Conservation (phyloP, 2,329 filamentous ascomycete genomes). For the Sclerotinia minor region DNA sequence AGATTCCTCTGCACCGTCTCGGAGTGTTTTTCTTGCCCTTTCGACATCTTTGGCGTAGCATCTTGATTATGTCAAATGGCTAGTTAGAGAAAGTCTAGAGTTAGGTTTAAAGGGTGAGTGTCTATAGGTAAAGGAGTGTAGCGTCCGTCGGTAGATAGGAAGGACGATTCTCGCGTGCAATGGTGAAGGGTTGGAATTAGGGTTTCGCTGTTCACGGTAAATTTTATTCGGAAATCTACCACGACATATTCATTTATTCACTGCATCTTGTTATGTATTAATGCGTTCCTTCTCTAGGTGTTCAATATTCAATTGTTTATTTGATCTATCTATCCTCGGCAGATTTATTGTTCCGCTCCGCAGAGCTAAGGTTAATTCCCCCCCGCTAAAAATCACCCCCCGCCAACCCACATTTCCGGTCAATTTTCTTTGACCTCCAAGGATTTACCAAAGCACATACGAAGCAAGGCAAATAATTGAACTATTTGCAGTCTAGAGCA, state of each 20-base stretch:
- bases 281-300: background rate
- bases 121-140: background rate
- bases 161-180: background rate
- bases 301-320: background rate
- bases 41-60: no score
- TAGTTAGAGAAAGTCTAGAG: no score
- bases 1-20: no score
- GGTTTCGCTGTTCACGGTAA: background rate
- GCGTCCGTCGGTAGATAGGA: no score
- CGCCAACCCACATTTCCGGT: background rate
- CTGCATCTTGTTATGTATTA: no score
- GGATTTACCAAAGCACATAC: background rate
- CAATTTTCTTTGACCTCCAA: background rate
- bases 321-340: background rate
- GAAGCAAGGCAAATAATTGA: background rate
- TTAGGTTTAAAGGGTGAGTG: background rate
- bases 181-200: background rate
- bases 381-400: background rate
- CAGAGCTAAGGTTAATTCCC: no score
- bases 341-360: background rate
- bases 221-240: background rate
- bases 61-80: no score
- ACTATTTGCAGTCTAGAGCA: background rate
- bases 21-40: no score
- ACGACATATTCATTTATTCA: no score